phyloP scores from a whole-genome alignment of 441 rosid genomes.

The Flueggea neowawraea region DNA sequence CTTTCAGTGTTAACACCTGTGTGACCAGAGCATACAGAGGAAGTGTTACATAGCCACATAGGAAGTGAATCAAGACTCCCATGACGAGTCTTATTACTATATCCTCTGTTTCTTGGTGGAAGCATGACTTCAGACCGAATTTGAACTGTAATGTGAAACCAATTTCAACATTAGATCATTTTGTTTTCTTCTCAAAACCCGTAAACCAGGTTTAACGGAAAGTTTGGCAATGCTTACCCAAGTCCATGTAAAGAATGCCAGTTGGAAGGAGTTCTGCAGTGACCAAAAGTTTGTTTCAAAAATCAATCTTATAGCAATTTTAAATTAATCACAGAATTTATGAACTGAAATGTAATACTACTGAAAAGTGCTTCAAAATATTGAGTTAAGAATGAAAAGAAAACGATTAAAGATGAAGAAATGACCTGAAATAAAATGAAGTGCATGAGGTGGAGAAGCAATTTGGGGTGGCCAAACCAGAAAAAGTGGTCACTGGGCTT shows the following conservation, averaged over 20 bases:
- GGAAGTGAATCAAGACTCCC: slow-evolving; percentile 60
- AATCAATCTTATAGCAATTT: not conserved
- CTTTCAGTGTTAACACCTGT: slow-evolving; percentile 37
- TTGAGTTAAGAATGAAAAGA: not conserved
- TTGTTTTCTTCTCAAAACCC: not conserved
- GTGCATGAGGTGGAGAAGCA: slow-evolving; percentile 63
- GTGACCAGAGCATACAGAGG: slow-evolving; percentile 92
- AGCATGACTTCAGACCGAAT: slow-evolving; percentile 61
- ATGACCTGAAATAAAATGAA: slow-evolving; percentile 65
- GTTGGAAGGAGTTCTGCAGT: slow-evolving; percentile 74
- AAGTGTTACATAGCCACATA: slow-evolving; percentile 81
- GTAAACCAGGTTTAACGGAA: not conserved
- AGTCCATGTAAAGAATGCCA: slow-evolving; percentile 85
- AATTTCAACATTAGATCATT: not conserved
- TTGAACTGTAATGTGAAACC: slow-evolving; percentile 42
- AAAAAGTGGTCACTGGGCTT: slow-evolving; percentile 63
- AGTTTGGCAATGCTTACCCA: slow-evolving; percentile 40
- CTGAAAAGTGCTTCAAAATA: too few species aligned
- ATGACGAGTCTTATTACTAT: slow-evolving; percentile 45
- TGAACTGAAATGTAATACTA: too few species aligned
- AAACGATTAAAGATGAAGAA: not conserved
- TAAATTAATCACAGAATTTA: not conserved
- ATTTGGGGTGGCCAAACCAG: slow-evolving; percentile 64
- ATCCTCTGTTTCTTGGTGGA: slow-evolving; percentile 46
- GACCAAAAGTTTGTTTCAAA: slow-evolving; percentile 2